phyloP scores from a whole-genome alignment of 2,329 filamentous ascomycete species.

The Ceratocystis diversiconidia region DNA sequence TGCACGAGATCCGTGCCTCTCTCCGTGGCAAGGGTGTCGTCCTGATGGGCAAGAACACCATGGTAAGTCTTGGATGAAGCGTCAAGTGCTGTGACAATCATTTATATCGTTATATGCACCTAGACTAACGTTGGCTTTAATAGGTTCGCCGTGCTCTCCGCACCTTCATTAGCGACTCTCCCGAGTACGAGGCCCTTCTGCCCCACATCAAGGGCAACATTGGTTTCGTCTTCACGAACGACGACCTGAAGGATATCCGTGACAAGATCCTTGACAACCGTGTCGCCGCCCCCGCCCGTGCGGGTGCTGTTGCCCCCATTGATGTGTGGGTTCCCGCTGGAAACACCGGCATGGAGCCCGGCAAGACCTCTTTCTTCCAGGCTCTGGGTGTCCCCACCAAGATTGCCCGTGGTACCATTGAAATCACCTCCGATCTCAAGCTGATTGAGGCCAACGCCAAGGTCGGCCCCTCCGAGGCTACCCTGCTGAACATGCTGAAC shows the following conservation, averaged over 20 bases:
- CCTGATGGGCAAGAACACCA: constrained; percentile 99
- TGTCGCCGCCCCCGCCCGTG: constrained; percentile 93
- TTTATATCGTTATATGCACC: neutral
- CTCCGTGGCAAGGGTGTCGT: constrained; percentile 88
- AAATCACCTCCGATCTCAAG: constrained; percentile 97
- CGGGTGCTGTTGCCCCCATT: constrained; percentile 82
- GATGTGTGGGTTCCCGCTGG: constrained; percentile 94
- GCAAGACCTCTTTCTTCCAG: constrained; percentile 99
- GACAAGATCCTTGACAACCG: constrained; percentile 93
- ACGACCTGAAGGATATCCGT: constrained; percentile 79
- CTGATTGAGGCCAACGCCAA: constrained; percentile 84
- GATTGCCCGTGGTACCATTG: constrained; percentile 99
- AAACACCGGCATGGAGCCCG: constrained; percentile 99
- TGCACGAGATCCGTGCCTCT: constrained; percentile 97
- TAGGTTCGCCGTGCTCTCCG: constrained; percentile 92
- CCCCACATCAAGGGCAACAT: constrained; percentile 95
- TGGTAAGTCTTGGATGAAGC: constrained; percentile 45
- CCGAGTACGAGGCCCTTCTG: constrained; percentile 96
- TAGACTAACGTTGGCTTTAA: constrained; percentile 9
- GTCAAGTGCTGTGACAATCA: neutral
- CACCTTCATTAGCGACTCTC: constrained; percentile 77
- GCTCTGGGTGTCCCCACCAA: constrained; percentile 99
- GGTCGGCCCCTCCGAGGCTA: constrained; percentile 97
- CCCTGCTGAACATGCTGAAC: constrained; percentile 98
- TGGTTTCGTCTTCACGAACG: constrained; percentile 99